These are phyloP conservation scores for Ceratobasidium sp. DNA, from an alignment of 1,284 basidiomycete species.

Conservation along the genomic window DNA sequence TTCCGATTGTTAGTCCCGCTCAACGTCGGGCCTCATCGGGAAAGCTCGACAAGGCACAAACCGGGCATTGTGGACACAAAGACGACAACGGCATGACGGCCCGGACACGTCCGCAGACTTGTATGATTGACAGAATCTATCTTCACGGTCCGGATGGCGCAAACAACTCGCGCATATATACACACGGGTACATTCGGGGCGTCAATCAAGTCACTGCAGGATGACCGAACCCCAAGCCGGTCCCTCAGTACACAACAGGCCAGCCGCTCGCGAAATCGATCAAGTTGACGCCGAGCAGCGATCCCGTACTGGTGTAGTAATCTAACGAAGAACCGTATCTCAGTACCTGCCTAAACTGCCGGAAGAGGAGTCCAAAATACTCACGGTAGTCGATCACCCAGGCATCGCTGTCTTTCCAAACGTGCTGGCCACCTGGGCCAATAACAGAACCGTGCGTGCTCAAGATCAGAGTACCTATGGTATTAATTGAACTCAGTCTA, in stretches of 20 bases:
- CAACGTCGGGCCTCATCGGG: conserved; percentile 9
- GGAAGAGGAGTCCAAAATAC: conserved; percentile 42
- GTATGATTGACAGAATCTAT: neutral
- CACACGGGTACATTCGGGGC: conserved; percentile 27
- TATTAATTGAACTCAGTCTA: conserved; percentile 7
- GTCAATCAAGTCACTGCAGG: conserved; percentile 27
- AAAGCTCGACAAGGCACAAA: conserved; percentile 15
- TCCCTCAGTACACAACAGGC: conserved; percentile 41
- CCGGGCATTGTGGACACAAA: neutral
- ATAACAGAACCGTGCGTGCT: conserved; percentile 58
- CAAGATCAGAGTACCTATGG: conserved; percentile 58
- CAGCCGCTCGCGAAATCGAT: conserved; percentile 43
- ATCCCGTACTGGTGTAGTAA: conserved; percentile 56
- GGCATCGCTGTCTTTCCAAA: conserved; percentile 53
- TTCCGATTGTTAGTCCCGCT: neutral
- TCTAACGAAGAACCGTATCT: conserved; percentile 47
- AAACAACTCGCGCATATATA: conserved; percentile 11
- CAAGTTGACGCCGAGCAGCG: conserved; percentile 44
- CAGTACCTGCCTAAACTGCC: conserved; percentile 44
- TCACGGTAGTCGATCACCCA: conserved; percentile 56
- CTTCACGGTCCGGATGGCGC: conserved; percentile 36
- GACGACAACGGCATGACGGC: neutral
- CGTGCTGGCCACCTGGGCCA: conserved; percentile 58
- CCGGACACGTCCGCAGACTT: neutral
- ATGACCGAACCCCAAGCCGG: conserved; percentile 11